Conservation (phyloP, 2,329 filamentous ascomycete species). For the Colletotrichum cereale region DNA sequence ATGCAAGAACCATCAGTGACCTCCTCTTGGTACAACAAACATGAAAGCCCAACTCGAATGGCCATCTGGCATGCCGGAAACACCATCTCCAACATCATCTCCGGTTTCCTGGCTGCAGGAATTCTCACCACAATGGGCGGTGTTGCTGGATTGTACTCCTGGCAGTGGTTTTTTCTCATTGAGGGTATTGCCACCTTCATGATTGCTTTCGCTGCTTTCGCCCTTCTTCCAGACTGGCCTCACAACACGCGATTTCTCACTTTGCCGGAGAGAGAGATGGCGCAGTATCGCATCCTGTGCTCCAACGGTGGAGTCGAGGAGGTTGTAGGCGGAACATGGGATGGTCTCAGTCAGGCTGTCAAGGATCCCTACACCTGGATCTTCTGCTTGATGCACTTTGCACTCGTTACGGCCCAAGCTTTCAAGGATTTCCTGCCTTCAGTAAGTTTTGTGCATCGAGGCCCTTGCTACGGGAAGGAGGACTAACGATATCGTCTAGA, state of each 20-base stretch:
- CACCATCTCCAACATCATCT: slow-evolving; percentile 59
- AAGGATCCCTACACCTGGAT: slow-evolving; percentile 55
- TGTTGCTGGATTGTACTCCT: slow-evolving; percentile 52
- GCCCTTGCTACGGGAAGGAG: too few species aligned
- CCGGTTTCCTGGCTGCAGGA: slow-evolving; percentile 58
- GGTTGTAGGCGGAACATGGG: slow-evolving; percentile 51
- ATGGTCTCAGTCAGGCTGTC: slow-evolving; percentile 49
- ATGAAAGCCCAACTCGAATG: slow-evolving; percentile 56
- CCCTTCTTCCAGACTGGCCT: slow-evolving; percentile 55
- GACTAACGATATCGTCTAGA: slow-evolving; percentile 31
- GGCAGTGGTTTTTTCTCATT: slow-evolving; percentile 62
- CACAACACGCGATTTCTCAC: slow-evolving; percentile 54
- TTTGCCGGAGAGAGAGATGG: slow-evolving; percentile 56
- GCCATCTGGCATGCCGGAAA: slow-evolving; percentile 60
- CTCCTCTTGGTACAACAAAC: slow-evolving; percentile 60
- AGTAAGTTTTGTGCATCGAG: slow-evolving; percentile 32
- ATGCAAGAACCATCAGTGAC: slow-evolving; percentile 44
- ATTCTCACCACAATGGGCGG: slow-evolving; percentile 59
- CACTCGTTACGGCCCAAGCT: slow-evolving; percentile 57
- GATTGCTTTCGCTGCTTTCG: slow-evolving; percentile 49
- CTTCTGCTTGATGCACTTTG: slow-evolving; percentile 56
- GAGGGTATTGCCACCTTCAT: slow-evolving; percentile 53
- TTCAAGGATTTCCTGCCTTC: slow-evolving; percentile 59
- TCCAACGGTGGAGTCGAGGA: slow-evolving; percentile 53
- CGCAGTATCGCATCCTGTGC: slow-evolving; percentile 50